phyloP scores from a whole-genome alignment of 805 yeast genomes.

The Ogataea neopini region DNA sequence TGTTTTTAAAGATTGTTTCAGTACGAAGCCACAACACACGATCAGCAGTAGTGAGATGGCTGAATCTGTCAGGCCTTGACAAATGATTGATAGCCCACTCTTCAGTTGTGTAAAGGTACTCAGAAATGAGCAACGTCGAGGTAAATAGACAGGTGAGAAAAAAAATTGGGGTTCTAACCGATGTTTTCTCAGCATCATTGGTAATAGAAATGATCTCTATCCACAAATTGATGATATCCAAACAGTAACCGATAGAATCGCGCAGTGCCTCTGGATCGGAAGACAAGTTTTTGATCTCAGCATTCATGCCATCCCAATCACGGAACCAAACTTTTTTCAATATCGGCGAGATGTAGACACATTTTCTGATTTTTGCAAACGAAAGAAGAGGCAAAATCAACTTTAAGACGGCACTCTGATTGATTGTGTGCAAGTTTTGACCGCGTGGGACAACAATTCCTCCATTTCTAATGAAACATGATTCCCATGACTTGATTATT shows the following conservation, averaged over 20 bases:
- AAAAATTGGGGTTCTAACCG: slow-evolving; percentile 74
- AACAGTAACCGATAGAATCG: slow-evolving; percentile 59
- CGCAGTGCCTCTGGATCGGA: slow-evolving; percentile 63
- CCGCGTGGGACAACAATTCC: slow-evolving; percentile 60
- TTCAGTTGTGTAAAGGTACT: slow-evolving; percentile 60
- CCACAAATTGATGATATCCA: slow-evolving; percentile 69
- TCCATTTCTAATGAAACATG: slow-evolving; percentile 57
- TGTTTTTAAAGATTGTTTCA: slow-evolving; percentile 57
- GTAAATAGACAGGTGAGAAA: slow-evolving; percentile 71
- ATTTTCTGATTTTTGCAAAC: slow-evolving; percentile 66
- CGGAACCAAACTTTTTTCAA: slow-evolving; percentile 60
- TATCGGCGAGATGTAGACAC: slow-evolving; percentile 61
- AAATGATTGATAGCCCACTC: slow-evolving; percentile 44
- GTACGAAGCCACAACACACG: slow-evolving; percentile 66
- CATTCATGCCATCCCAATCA: slow-evolving; percentile 70
- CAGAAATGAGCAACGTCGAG: slow-evolving; percentile 61
- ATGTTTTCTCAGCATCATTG: slow-evolving; percentile 64
- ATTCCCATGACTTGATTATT: slow-evolving; percentile 68
- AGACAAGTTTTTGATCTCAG: slow-evolving; percentile 45
- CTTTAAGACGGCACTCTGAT: slow-evolving; percentile 56
- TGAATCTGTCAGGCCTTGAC: slow-evolving; percentile 23
- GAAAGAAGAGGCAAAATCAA: slow-evolving; percentile 65
- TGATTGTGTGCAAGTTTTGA: slow-evolving; percentile 48
- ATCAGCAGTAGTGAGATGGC: slow-evolving; percentile 41
- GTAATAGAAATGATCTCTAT: slow-evolving; percentile 66